Evolutionary conservation across 768 basidiomycete genomes (phyloP).

Genomic region (Amanita rubescens): DNA sequence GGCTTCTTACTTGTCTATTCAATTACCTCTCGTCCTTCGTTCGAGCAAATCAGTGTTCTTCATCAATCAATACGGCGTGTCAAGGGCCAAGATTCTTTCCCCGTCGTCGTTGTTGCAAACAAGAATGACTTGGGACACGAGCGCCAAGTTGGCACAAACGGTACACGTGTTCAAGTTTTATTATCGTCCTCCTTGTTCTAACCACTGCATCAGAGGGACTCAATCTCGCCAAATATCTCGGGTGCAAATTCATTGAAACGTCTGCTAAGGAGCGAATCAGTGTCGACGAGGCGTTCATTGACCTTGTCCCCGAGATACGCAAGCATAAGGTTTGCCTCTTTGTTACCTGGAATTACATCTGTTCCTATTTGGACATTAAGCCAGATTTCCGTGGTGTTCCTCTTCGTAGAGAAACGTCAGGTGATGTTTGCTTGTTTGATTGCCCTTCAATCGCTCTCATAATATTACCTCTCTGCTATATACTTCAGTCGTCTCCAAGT

Average conservation of each 20-base stretch:
- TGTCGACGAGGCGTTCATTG: conserved; percentile 92
- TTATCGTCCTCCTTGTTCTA: neutral
- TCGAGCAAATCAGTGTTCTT: conserved; percentile 95
- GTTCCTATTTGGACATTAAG: conserved; percentile 6
- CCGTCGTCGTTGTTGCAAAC: conserved; percentile 96
- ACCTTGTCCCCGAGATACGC: conserved; percentile 89
- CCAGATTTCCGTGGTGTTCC: too few species aligned
- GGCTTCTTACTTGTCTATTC: conserved; percentile 97
- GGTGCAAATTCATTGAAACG: conserved; percentile 92
- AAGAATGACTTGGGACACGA: conserved; percentile 96
- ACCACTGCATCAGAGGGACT: conserved; percentile 69
- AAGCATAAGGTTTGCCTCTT: conserved; percentile 69
- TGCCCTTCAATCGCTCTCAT: too few species aligned
- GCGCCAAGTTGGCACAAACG: conserved; percentile 92
- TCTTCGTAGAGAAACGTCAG: too few species aligned
- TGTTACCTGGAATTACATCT: neutral
- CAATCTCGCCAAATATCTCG: conserved; percentile 91
- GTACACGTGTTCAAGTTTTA: conserved; percentile 40
- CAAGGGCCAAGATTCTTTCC: conserved; percentile 94
- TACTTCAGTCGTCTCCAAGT: too few species aligned
- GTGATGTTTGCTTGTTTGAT: too few species aligned
- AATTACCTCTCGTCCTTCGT: conserved; percentile 95
- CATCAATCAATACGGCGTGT: conserved; percentile 95
- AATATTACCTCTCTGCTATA: too few species aligned
- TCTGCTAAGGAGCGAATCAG: conserved; percentile 96